A percentile compares a stretch with the other conserved stretches of the same genome.
phyloP scores from a whole-genome alignment of 306 rosid species.

The Lagenaria siceraria region DNA sequence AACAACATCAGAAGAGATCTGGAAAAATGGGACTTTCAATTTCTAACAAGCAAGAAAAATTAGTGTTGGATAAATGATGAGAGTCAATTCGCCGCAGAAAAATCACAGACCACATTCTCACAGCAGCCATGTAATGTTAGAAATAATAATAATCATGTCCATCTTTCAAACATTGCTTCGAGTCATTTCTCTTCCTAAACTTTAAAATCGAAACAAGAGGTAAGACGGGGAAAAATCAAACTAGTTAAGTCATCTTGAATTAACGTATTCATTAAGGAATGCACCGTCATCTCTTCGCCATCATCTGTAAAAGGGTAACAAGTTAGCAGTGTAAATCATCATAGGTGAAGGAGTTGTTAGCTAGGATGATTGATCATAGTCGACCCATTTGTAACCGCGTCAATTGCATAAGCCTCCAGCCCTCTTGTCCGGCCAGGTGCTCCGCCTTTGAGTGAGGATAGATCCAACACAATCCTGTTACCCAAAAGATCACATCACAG shows the following conservation, averaged over 20 bases:
- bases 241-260: background rate
- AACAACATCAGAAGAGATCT: background rate
- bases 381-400: conserved; percentile 33
- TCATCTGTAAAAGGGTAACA: conserved; percentile 12
- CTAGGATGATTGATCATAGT: conserved; percentile 22
- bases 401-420: conserved; percentile 31
- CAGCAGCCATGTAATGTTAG: conserved; percentile 1
- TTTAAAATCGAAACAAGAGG: background rate
- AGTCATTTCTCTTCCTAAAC: conserved; percentile 9
- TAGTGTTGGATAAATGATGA: background rate
- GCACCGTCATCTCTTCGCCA: background rate
- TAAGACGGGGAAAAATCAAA: background rate
- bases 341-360: conserved; percentile 21
- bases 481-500: background rate
- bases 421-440: conserved; percentile 96
- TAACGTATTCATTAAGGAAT: background rate
- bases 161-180: background rate
- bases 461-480: conserved; percentile 67
- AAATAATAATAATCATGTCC: background rate
- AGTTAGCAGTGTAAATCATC: conserved; percentile 27
- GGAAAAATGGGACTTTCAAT: background rate
- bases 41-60: background rate
- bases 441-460: conserved; percentile 64
- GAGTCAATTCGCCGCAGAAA: background rate
- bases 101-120: background rate